Conservation (phyloP, 1,284 basidiomycete species). For the Moniliophthora roreri region DNA sequence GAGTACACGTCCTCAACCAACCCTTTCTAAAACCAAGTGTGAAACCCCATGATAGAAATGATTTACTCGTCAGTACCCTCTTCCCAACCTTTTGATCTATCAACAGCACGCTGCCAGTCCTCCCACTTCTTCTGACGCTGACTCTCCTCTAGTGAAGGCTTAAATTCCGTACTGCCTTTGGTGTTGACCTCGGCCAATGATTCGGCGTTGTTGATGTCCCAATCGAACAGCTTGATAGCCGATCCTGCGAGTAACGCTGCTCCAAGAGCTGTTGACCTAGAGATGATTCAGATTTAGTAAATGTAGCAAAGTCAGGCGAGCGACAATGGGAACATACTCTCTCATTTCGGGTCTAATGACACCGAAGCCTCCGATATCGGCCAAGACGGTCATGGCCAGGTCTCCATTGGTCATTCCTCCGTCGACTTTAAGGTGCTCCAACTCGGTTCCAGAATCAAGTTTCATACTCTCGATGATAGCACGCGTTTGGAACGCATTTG, state of each 20-base stretch:
- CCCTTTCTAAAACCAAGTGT: too few species aligned
- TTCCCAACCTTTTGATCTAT: conserved; percentile 80
- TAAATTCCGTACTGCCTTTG: conserved; percentile 75
- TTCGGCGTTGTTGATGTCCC: conserved; percentile 86
- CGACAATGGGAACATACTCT: conserved; percentile 58
- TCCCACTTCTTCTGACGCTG: conserved; percentile 65
- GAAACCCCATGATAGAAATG: too few species aligned
- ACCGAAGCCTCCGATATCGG: conserved; percentile 90
- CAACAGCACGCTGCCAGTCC: conserved; percentile 85
- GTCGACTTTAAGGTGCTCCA: conserved; percentile 89
- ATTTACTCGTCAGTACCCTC: conserved; percentile 45
- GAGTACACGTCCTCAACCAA: too few species aligned
- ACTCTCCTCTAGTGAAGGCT: conserved; percentile 53
- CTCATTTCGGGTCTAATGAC: conserved; percentile 95
- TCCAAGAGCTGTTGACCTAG: conserved; percentile 92
- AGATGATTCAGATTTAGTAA: conserved; percentile 1
- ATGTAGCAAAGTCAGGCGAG: too few species aligned
- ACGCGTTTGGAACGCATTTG: conserved; percentile 87
- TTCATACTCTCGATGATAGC: conserved; percentile 95
- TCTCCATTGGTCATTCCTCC: conserved; percentile 95
- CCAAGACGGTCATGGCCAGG: conserved; percentile 88
- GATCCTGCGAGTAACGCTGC: conserved; percentile 94
- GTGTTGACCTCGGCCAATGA: conserved; percentile 91
- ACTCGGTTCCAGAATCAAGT: conserved; percentile 72
- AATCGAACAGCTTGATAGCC: conserved; percentile 89